Evolutionary conservation across 2,329 filamentous ascomycete species (phyloP).

Genomic region (Colletotrichum navitas): DNA sequence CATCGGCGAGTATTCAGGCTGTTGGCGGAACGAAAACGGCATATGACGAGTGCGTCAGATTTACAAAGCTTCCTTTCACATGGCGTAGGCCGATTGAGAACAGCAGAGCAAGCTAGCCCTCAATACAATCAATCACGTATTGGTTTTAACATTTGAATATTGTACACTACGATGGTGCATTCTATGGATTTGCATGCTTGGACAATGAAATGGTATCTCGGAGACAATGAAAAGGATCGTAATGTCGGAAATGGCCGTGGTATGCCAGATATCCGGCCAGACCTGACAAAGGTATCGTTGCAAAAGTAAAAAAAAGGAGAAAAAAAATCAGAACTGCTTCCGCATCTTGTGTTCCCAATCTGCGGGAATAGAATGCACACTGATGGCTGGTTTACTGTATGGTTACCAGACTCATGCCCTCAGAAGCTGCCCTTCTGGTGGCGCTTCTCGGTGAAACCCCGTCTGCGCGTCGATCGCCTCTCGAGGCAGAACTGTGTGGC

Average conservation of each 20-base stretch:
- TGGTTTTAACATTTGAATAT: not conserved
- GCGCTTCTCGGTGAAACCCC: constrained; percentile 35
- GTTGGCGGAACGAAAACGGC: not conserved
- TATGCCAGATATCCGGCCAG: constrained; percentile 23
- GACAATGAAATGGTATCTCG: constrained; percentile 39
- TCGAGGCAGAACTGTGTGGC: constrained; percentile 49
- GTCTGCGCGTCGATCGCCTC: constrained; percentile 48
- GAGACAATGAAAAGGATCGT: constrained; percentile 15
- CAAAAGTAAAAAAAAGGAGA: not conserved
- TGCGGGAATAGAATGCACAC: constrained; percentile 10
- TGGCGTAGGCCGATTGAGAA: not conserved
- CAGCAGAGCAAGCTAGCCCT: no score
- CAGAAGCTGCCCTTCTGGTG: constrained; percentile 48
- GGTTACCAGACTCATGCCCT: not conserved
- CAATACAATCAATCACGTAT: not conserved
- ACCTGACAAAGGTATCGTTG: constrained; percentile 8
- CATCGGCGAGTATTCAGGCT: not conserved
- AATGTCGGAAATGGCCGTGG: constrained; percentile 4
- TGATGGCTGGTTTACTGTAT: not conserved
- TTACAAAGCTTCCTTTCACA: not conserved
- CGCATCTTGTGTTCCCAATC: constrained; percentile 3
- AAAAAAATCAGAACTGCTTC: not conserved
- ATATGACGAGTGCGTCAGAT: not conserved
- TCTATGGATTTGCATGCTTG: constrained; percentile 1
- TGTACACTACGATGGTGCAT: not conserved